phyloP scores from a whole-genome alignment of 169 alveolate genomes.

The Amoebophrya sp. region DNA sequence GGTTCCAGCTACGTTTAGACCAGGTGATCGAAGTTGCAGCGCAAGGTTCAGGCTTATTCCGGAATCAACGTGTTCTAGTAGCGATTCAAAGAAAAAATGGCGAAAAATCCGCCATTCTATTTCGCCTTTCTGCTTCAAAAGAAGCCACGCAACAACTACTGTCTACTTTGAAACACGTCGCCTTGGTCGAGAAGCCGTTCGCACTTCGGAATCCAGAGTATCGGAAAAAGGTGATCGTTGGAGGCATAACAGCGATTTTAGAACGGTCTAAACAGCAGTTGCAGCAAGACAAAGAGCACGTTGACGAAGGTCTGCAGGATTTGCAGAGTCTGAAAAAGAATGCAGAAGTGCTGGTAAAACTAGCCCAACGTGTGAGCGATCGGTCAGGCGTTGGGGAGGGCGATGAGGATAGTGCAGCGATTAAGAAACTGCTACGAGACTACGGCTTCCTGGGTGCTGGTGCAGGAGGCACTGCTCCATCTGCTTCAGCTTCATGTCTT shows the following conservation, averaged over 20 bases:
- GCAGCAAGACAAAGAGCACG: not conserved
- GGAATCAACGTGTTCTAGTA: not conserved
- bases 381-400: too few relatives aligned
- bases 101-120: too few relatives aligned
- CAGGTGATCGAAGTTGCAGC: not conserved
- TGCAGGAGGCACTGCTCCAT: not conserved
- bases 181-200: not conserved
- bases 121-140: not conserved
- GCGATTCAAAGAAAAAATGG: not conserved
- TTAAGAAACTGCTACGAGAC: not conserved
- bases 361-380: not conserved
- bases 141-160: not conserved
- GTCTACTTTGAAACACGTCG: not conserved
- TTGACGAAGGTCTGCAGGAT: not conserved
- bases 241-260: not conserved
- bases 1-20: not conserved
- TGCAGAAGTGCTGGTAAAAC: not conserved
- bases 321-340: not conserved
- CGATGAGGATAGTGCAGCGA: not conserved
- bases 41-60: not conserved
- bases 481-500: too few relatives aligned
- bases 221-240: too few relatives aligned
- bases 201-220: too few relatives aligned
- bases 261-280: not conserved
- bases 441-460: not conserved